Evolutionary conservation across 2,329 filamentous ascomycete species (phyloP), one percentile per base, ranked within the genome.

Genomic region (Lasiodiplodia sp.): DNA sequence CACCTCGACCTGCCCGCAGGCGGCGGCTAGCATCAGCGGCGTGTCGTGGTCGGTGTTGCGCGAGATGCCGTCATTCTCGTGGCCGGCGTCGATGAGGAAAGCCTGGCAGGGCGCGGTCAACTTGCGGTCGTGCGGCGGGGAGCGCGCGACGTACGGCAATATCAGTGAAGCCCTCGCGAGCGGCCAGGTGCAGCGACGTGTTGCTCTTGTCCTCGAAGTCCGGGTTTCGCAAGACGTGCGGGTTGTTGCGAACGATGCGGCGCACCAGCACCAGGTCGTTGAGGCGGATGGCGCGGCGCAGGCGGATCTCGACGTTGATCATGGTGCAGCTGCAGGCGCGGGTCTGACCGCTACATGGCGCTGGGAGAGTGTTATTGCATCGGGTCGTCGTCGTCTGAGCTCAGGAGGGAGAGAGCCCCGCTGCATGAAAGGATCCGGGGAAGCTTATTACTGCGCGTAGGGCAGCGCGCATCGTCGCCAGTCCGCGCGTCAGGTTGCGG

Each of bases 21-120:
- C 82, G 1, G 92, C 88, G 12, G 93, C 93, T 2, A 96, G 85
- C 88, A 95, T 94, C 60, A 97, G 84, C 0, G 93, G 90, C 0
- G 93, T 96, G 75, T 95, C 90, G 75, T 92, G 88, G 71, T 90
- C 86, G 73, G 93, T 91, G 78, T 96, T 97, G 71, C 93, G 86
- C 14, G 91, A 91, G 37, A 94, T 88, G 62, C 89, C 88, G 53
- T 85, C 86, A n/a, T 83, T 78, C 78, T 97, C 93, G 78, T 97
- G 93, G 68, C 91, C 92, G 5, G 88, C 84, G n/a, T 86, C 83
- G 70, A 96, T 84, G 34, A 97, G 88, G 66, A 89, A 86, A 73
- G 87, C 85, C 83, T 85, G 25, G 25, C 21, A 14, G 38, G 23
- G 14, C 16, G 57, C 21, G 40, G n/a, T 40, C 28, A 56, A 25